phyloP scores from a whole-genome alignment of 495 filamentous ascomycete species.

The Hyaloscypha finlandica region DNA sequence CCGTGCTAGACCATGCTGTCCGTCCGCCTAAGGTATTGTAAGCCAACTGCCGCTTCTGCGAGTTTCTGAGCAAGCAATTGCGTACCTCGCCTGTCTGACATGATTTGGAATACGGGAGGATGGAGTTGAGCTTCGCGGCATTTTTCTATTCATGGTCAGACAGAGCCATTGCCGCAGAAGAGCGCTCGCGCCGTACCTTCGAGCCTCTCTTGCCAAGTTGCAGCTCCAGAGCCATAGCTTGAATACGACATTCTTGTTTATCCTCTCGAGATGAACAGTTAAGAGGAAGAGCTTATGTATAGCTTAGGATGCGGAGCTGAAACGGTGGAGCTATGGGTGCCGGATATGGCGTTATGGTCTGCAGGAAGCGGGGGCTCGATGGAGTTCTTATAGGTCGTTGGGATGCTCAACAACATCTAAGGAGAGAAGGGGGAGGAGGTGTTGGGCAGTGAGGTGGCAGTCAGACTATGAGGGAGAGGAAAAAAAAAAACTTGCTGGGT shows the following conservation, averaged over 20 bases:
- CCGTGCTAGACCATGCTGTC: conserved; percentile 84
- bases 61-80: conserved; percentile 19
- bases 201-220: conserved; percentile 54
- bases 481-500: conserved; percentile 26
- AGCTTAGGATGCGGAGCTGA: conserved; percentile 21
- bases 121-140: conserved; percentile 57
- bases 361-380: conserved; percentile 30
- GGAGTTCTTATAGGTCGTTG: conserved; percentile 31
- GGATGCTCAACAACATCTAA: conserved; percentile 8
- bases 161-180: neutral
- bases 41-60: conserved; percentile 19
- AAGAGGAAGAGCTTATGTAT: conserved; percentile 13
- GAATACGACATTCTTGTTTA: conserved; percentile 29
- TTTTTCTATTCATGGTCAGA: conserved; percentile 51
- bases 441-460: conserved; percentile 29
- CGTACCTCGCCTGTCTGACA: conserved; percentile 78
- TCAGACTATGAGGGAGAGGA: conserved; percentile 23
- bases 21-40: conserved; percentile 66
- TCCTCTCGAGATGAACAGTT: conserved; percentile 4
- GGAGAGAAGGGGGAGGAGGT: neutral
- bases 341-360: conserved; percentile 35
- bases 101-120: conserved; percentile 66
- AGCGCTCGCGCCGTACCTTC: conserved; percentile 41
- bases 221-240: conserved; percentile 22
- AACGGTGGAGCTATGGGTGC: conserved; percentile 28